Base-by-base conservation (phyloP, 805 yeast species). In the Saccharomycopsis olivae region DNA sequence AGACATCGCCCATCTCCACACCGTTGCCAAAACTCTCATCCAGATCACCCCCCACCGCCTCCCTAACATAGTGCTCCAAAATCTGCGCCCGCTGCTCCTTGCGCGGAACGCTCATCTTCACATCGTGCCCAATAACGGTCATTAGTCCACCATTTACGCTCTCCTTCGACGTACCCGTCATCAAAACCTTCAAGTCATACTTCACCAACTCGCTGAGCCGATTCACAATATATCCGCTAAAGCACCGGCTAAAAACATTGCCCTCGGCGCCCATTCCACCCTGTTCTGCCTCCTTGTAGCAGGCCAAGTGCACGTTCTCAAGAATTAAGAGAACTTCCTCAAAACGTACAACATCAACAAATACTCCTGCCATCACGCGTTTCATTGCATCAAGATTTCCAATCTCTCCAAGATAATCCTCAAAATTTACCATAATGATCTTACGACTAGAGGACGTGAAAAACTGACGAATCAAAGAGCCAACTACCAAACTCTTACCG, bases 241-340 rank as follows among this genome's bases (percentile, higher is more conserved):
- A 53, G 55, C 82, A 92, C 21, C 70, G 65, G 3, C 88, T 71
- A 27, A 68, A 62, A 38, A 36, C 13, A 28, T 33, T 38, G n/a
- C 30, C 19, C 9, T 33, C 41, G 11, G 27, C 18, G 2, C 36
- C 38, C 3, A 24, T 27, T n/a, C 46, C 48, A 13, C 37, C 40
- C 29, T 62, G 59, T 36, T 73, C 71, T 19, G 62, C 60, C 48
- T 79, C 88, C 2, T 79, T 79, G 0, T 86, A 74, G 30, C 86
- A 66, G 11, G 88, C 51, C 44, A 72, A 68, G 49, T 88, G 95
- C 13, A 86, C 55, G 47, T 87, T 86, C 49, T 89, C 97, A 16
- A 89, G 55, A 1, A 88, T 60, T 2, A 89, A 53, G 2, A 86
- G 59, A 1, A 88, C 65, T 0, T 96, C 96, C 13, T 81, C 67